These are phyloP conservation scores for Mucor mucedo DNA, from an alignment of 371 early-diverging fungal genomes.

Conservation along the genomic window DNA sequence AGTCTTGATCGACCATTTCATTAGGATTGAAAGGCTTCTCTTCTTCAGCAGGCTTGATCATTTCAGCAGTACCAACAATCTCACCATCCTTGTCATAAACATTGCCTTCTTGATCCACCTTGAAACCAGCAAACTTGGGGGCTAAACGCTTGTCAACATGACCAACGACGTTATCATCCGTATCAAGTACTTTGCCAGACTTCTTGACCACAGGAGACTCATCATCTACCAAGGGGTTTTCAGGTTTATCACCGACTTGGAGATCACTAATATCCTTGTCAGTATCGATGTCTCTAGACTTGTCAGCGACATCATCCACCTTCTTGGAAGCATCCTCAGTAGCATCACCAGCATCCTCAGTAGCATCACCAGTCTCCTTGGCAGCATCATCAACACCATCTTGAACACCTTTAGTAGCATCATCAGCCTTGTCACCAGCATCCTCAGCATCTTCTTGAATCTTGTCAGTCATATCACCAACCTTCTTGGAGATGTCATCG, in stretches of 20 bases:
- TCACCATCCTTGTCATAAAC: slow-evolving; percentile 18
- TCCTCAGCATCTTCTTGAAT: slow-evolving; percentile 1
- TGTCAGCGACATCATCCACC: not conserved
- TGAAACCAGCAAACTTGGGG: slow-evolving; percentile 17
- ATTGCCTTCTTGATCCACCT: slow-evolving; percentile 23
- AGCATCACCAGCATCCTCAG: not conserved
- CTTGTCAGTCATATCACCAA: not conserved
- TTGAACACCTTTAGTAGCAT: not conserved
- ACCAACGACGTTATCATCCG: slow-evolving; percentile 21
- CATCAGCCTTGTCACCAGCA: not conserved
- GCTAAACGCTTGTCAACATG: slow-evolving; percentile 19
- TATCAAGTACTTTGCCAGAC: slow-evolving; percentile 25
- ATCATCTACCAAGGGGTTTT: not conserved
- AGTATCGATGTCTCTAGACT: slow-evolving; percentile 1
- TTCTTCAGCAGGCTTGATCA: slow-evolving; percentile 19
- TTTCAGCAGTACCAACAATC: slow-evolving; percentile 14
- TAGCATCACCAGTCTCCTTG: not conserved
- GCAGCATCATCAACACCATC: slow-evolving; percentile 2
- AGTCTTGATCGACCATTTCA: slow-evolving; percentile 13
- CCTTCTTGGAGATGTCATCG: not conserved
- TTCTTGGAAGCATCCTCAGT: not conserved
- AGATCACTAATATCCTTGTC: not conserved
- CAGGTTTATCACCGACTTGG: not conserved
- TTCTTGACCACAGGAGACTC: slow-evolving; percentile 20
- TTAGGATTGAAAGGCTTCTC: slow-evolving; percentile 16